Base-by-base conservation (phyloP, 2,329 filamentous ascomycete genomes). In the Ascocoryne sarcoides region DNA sequence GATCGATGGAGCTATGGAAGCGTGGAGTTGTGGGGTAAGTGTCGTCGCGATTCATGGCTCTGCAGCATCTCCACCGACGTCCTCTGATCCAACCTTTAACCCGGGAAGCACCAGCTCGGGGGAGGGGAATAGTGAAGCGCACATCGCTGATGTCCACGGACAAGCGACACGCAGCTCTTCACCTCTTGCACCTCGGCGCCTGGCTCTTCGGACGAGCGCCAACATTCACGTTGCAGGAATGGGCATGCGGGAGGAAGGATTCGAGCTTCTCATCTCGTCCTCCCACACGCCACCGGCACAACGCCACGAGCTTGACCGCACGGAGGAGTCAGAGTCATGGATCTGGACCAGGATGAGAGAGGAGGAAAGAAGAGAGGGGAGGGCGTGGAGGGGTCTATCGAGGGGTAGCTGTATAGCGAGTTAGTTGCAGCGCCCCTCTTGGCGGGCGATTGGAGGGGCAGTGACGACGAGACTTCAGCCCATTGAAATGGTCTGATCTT, bases 11-110 rank as follows among this genome's bases (percentile, higher is more conserved):
- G n/a, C n/a, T n/a, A n/a, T n/a, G n/a, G n/a, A n/a, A n/a, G n/a
- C n/a, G n/a, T n/a, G n/a, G n/a, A n/a, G n/a, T n/a, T n/a, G n/a
- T n/a, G n/a, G n/a, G n/a, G n/a, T n/a, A n/a, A n/a, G n/a, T n/a
- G n/a, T 26, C 23, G 19, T 15, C 21, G 28, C 37, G 39, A 43
- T 15, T 46, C 34, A 38, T 26, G 35, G 15, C 23, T 15, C 26
- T 40, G 35, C 40, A 38, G 32, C 15, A 16, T 28, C 19, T 26
- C n/a, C n/a, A n/a, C n/a, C n/a, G n/a, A n/a, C n/a, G n/a, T n/a
- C n/a, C n/a, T n/a, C n/a, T 37, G 23, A 26, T 12, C 12, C 35
- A 39, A 39, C 42, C 45, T 36, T 47, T 45, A 40, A 40, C 32
- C 42, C 42, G 42, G n/a, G 39, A 33, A 33, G 21, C 17, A 32